Evolutionary conservation across 768 basidiomycete species (phyloP), one percentile per base, ranked within the genome.

Genomic region (Tricholoma sp.): DNA sequence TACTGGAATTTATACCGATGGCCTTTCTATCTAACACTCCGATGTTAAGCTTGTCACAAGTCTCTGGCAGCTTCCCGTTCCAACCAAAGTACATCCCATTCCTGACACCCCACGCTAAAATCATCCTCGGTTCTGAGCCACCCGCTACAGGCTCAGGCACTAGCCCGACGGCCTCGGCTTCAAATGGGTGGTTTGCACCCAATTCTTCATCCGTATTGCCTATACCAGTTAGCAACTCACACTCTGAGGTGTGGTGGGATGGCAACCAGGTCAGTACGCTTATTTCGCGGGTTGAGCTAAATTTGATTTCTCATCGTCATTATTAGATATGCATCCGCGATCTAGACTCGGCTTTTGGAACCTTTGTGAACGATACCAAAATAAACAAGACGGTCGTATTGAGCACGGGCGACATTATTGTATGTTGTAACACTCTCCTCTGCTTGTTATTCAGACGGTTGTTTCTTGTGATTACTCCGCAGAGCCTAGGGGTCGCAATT

Each of bases 171-270:
- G 65, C 74, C 3, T 51, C 64, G 12, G 57, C 64, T 8, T 60
- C 66, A 18, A 81, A 80, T 32, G 79, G 80, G 6, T 70, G 73
- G 72, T 79, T 81, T 58, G 65, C 78, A 31, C 63, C 71, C 15
- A 66, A 52, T n/a, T 49, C 61, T 10, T 50, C 59, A 8, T 53
- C 68, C 20, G 64, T 79, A 39, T 73, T 73, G 6, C 71, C 75
- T 24, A 64, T 80, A 44, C 69, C 78, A 34, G 63, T 82, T 31
- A 75, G 75, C 59, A 54, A 68, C 9, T 63, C 67, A 1, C 80
- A 82, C 52, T 78, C 77, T 5, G 74, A 80, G 59, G 65, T 81
- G 33, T 81, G 80, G 79, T 64, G 67, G 50, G 71, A 76, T 31
- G 72, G 70, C 18, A 70, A 72, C 55, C 72, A 76, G 67, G 80